Conservation (phyloP, 139 green algal species). For the Chlamydomonas incerta region DNA sequence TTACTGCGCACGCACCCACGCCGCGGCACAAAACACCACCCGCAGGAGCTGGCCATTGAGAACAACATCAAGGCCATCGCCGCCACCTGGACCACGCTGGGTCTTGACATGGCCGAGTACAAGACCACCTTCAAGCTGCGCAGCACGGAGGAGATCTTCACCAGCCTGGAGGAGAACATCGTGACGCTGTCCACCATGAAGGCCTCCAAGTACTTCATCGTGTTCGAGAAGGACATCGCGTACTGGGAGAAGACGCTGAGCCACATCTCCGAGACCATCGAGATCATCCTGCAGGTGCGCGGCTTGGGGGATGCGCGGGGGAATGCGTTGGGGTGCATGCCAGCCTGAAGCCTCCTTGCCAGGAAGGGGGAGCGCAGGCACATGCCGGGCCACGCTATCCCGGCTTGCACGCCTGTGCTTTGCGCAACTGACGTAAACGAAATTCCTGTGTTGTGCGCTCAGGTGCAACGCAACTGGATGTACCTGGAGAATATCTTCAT, state of each 20-base stretch:
- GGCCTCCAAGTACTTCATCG: conserved; percentile 86
- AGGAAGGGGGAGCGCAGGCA: no score
- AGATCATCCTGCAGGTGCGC: conserved; percentile 80
- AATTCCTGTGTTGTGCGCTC: no score
- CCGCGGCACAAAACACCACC: background rate
- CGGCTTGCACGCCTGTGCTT: no score
- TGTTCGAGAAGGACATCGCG: conserved; percentile 87
- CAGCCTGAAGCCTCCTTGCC: no score
- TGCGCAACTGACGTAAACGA: no score
- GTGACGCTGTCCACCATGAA: conserved; percentile 92
- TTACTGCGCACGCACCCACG: no score
- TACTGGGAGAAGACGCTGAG: conserved; percentile 85
- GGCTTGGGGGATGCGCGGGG: no score
- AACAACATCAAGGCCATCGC: conserved; percentile 63
- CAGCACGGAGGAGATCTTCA: conserved; percentile 86
- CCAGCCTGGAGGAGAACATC: conserved; percentile 87
- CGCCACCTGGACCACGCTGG: conserved; percentile 51
- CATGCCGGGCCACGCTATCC: no score
- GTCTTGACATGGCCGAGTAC: conserved; percentile 83
- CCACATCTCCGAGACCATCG: conserved; percentile 84
- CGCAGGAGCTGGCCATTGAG: conserved; percentile 75
- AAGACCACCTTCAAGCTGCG: conserved; percentile 84
- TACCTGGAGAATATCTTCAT: conserved; percentile 96
- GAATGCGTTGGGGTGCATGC: no score
- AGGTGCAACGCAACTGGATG: conserved; percentile 91